These are phyloP conservation scores for Gnetum montanum DNA, from an alignment of 75 land plant genomes.

Conservation along the genomic window DNA sequence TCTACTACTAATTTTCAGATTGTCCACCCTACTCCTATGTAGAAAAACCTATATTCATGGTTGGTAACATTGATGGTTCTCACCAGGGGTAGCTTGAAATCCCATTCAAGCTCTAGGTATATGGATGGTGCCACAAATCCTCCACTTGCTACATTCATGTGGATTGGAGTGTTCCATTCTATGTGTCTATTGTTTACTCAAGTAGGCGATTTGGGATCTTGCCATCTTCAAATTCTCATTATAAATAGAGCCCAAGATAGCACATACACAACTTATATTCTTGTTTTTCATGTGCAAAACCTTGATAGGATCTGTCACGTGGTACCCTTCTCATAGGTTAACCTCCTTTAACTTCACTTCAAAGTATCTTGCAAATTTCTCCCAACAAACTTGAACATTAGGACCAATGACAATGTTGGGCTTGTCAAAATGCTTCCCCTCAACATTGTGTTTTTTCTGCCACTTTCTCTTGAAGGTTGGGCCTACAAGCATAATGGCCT, in stretches of 20 bases:
- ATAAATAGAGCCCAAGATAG: slow-evolving; percentile 57
- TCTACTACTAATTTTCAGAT: slow-evolving; percentile 62
- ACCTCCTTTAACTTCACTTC: slow-evolving; percentile 56
- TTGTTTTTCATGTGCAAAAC: slow-evolving; percentile 44
- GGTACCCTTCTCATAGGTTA: slow-evolving; percentile 37
- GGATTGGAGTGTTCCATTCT: slow-evolving; percentile 59
- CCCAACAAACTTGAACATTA: slow-evolving; percentile 62
- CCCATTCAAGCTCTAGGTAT: slow-evolving; percentile 61
- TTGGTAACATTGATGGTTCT: slow-evolving; percentile 79
- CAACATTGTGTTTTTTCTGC: slow-evolving; percentile 36
- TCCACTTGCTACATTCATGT: slow-evolving; percentile 68
- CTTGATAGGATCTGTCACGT: slow-evolving; percentile 53
- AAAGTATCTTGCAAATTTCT: slow-evolving; percentile 57
- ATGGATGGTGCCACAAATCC: slow-evolving; percentile 62
- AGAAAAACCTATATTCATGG: slow-evolving; percentile 69
- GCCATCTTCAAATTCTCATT: slow-evolving; percentile 68
- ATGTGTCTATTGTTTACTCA: slow-evolving; percentile 40
- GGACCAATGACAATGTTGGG: slow-evolving; percentile 39
- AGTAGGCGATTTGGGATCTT: slow-evolving; percentile 44
- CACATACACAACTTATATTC: slow-evolving; percentile 57
- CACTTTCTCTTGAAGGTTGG: slow-evolving; percentile 39
- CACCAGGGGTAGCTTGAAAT: slow-evolving; percentile 48
- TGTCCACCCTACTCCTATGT: slow-evolving; percentile 74
- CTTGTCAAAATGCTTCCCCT: slow-evolving; percentile 35
- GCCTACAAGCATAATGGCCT: slow-evolving; percentile 44